phyloP scores from a whole-genome alignment of 495 filamentous ascomycete genomes.

The Pyrenopolyporus hunteri region DNA sequence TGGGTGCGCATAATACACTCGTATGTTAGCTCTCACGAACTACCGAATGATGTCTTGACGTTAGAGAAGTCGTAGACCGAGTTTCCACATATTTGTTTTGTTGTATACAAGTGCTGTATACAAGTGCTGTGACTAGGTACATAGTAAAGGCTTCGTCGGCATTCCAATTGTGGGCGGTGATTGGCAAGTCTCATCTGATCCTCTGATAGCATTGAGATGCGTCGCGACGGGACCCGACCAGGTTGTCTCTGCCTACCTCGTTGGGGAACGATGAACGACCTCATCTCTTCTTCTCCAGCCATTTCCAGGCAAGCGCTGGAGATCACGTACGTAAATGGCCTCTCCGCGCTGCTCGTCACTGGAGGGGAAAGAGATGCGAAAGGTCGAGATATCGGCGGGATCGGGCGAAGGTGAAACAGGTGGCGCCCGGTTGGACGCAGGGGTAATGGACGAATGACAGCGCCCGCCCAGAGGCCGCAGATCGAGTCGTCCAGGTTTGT shows the following conservation, averaged over 20 bases:
- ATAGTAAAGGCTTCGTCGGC: too few relatives aligned
- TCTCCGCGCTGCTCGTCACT: conserved; percentile 17
- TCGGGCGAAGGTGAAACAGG: conserved; percentile 25
- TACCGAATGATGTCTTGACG: neutral
- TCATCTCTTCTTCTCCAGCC: conserved; percentile 5
- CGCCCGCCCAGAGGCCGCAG: neutral
- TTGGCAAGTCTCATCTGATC: neutral
- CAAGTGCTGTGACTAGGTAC: too few relatives aligned
- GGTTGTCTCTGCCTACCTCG: neutral
- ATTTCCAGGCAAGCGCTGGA: conserved; percentile 15
- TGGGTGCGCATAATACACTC: neutral
- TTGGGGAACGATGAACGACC: neutral
- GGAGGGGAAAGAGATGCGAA: neutral
- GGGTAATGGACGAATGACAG: conserved; percentile 9
- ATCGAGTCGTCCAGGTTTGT: conserved; percentile 19
- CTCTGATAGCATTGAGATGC: neutral
- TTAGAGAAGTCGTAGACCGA: neutral
- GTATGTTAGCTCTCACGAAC: neutral
- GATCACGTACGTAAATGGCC: conserved; percentile 20
- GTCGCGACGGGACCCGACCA: neutral
- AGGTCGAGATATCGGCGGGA: conserved; percentile 17
- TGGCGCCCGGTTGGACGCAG: conserved; percentile 14
- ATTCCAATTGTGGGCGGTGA: too few relatives aligned
- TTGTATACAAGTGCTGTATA: too few relatives aligned
- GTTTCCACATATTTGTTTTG: too few relatives aligned